Evolutionary conservation across 805 yeast genomes (phyloP).

Genomic region (Priceomyces medius): DNA sequence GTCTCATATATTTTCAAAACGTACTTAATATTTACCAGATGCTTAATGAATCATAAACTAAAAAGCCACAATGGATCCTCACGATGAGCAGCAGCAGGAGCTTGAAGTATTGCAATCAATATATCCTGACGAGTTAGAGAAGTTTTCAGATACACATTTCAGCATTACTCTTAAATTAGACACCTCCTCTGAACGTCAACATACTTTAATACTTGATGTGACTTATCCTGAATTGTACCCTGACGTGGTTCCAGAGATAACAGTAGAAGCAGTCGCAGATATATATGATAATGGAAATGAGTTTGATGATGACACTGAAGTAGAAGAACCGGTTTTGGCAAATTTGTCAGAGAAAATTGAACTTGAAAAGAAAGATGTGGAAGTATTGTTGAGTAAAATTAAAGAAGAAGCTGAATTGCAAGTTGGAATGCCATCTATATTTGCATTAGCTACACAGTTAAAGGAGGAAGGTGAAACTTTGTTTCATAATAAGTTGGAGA

Average conservation of each 20-base stretch:
- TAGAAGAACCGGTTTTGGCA: slow-evolving; percentile 43
- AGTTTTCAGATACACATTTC: slow-evolving; percentile 48
- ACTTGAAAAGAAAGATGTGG: slow-evolving; percentile 50
- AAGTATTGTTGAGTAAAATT: slow-evolving; percentile 37
- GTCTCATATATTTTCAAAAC: background rate
- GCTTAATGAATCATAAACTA: too few species aligned
- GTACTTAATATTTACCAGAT: too few species aligned
- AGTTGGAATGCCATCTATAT: slow-evolving; percentile 89
- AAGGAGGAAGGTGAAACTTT: slow-evolving; percentile 78
- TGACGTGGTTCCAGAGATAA: slow-evolving; percentile 66
- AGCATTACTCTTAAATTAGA: slow-evolving; percentile 65
- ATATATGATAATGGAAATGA: slow-evolving; percentile 24
- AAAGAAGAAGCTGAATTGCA: slow-evolving; percentile 69
- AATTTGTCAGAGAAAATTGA: slow-evolving; percentile 58
- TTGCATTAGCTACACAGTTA: slow-evolving; percentile 70
- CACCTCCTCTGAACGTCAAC: slow-evolving; percentile 59
- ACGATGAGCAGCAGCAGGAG: slow-evolving; percentile 87
- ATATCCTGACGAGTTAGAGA: slow-evolving; percentile 85
- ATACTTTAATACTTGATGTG: slow-evolving; percentile 57
- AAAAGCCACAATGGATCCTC: slow-evolving; percentile 62
- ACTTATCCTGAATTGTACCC: slow-evolving; percentile 80
- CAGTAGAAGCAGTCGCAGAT: slow-evolving; percentile 29
- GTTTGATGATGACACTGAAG: slow-evolving; percentile 47
- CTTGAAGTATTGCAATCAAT: slow-evolving; percentile 85
- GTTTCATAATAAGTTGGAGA: slow-evolving; percentile 57